Base-by-base conservation (phyloP, 495 filamentous ascomycete genomes). In the Lineolata rhizophorae region DNA sequence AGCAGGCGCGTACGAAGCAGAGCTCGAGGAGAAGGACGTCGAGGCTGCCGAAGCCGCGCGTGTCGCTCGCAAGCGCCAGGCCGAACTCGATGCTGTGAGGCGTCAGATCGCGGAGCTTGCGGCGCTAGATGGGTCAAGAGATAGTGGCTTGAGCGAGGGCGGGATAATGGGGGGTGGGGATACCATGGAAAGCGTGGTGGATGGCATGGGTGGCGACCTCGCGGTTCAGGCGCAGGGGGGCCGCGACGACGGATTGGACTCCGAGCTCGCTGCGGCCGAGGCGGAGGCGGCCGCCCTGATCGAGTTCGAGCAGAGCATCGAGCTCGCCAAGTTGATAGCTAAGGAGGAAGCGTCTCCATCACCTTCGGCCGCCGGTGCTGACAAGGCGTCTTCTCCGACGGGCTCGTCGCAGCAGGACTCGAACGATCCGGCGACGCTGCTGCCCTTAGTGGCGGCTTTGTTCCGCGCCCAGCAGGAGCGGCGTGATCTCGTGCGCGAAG, bases 181-280 rank as follows among this genome's bases (percentile, higher is more conserved):
- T 17, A 71, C 81, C 31, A 55, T 75, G 13, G 76, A 84, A 9
- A 65, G 75, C 29, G 60, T 55, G 22, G 52, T 56, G 26, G 67
- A 67, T 43, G 55, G 58, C 26, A n/a, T n/a, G n/a, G n/a, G n/a
- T n/a, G n/a, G n/a, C n/a, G 62, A 73, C 35, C 58, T 68, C 10
- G 64, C 72, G 33, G 30, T 48, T 15, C 17, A 37, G 25, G 5
- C 26, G 22, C 25, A 32, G 27, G 5, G 32, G 11, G 30, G 28
- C 3, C 11, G 40, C 5, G 32, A 25, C 16, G 11, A 25, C 6
- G 22, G 6, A 6, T 6, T 6, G 22, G 22, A 25, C 6, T 6
- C 22, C 6, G 22, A 25, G 22, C 22, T 25, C 10, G 2, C 17
- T 16, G 6, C 30, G 22, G 14, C 31, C 33, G 10, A 37, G 40